A percentile compares a stretch with the other conserved stretches of the same genome.
phyloP scores from a whole-genome alignment of 2,329 filamentous ascomycete genomes.

The Boeremia lycopersici region DNA sequence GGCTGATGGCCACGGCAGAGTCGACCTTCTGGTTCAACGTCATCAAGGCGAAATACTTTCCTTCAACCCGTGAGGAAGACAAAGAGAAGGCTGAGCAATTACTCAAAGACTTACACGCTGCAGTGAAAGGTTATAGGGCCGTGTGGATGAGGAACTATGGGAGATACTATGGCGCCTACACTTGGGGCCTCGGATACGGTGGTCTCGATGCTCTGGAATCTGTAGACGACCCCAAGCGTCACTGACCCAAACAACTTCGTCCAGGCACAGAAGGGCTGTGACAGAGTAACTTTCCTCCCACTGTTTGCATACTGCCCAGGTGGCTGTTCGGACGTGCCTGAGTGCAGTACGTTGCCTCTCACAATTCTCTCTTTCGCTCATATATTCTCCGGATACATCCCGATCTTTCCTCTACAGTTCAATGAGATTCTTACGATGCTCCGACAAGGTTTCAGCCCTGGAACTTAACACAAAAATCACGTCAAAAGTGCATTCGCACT shows the following conservation, averaged over 20 bases:
- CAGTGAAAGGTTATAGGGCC: constrained; percentile 18
- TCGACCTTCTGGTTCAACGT: constrained; percentile 38
- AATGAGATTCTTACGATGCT: no score
- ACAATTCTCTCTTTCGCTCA: no score
- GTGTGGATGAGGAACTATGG: constrained; percentile 30
- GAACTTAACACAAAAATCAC: no score
- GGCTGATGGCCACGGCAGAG: constrained; percentile 30
- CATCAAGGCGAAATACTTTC: constrained; percentile 36
- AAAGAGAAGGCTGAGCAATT: constrained; percentile 23
- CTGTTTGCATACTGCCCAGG: no score
- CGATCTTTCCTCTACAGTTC: no score
- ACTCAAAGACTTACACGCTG: constrained; percentile 8
- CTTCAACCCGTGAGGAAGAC: constrained; percentile 18
- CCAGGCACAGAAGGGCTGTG: no score
- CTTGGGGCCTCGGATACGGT: constrained; percentile 31
- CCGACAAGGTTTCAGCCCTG: no score
- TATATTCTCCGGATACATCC: no score
- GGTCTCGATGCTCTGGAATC: constrained; percentile 12
- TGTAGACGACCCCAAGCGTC: not conserved
- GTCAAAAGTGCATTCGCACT: no score
- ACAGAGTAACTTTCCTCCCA: no score
- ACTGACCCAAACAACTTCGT: not conserved
- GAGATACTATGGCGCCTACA: constrained; percentile 21
- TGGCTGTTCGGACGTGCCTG: no score
- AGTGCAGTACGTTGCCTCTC: no score